Conservation (phyloP, 1,139 yeast genomes). For the Scheffersomyces lignicola region DNA sequence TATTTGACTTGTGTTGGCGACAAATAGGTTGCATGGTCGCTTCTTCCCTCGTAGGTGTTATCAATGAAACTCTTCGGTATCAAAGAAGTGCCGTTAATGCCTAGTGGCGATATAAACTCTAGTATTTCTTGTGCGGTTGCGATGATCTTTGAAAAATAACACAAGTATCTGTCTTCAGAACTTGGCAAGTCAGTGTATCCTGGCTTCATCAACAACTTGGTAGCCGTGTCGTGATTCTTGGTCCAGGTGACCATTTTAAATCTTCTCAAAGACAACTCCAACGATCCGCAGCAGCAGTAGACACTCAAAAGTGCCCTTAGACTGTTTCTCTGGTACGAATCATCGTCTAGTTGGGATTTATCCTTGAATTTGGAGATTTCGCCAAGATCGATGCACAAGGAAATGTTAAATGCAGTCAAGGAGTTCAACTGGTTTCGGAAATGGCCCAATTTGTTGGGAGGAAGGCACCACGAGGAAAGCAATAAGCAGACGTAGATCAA, state of each 20-base stretch:
- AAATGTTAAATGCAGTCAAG: constrained; percentile 43
- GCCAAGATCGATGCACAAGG: constrained; percentile 51
- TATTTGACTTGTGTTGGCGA: constrained; percentile 7
- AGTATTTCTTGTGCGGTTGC: constrained; percentile 47
- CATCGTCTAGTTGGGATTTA: constrained; percentile 20
- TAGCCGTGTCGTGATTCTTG: constrained; percentile 40
- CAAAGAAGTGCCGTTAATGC: constrained; percentile 5
- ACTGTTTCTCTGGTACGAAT: constrained; percentile 36
- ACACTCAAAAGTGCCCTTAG: constrained; percentile 46
- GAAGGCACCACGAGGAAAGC: constrained; percentile 51
- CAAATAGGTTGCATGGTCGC: constrained; percentile 3
- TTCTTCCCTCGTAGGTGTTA: background rate
- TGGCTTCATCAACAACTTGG: constrained; percentile 26
- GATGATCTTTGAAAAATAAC: constrained; percentile 39
- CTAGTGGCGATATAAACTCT: constrained; percentile 18
- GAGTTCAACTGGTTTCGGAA: constrained; percentile 52
- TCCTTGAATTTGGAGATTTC: constrained; percentile 26
- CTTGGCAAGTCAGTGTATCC: constrained; percentile 25
- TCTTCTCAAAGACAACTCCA: constrained; percentile 50
- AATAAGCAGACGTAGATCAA: constrained; percentile 45
- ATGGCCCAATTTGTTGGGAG: constrained; percentile 51
- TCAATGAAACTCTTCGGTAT: constrained; percentile 1
- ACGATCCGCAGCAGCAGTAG: constrained; percentile 50
- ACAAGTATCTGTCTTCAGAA: constrained; percentile 35
- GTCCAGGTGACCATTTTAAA: constrained; percentile 51